Evolutionary conservation across 257 asterid species (phyloP), one percentile per base, ranked within the genome.

Genomic region (Prunella vulgaris): DNA sequence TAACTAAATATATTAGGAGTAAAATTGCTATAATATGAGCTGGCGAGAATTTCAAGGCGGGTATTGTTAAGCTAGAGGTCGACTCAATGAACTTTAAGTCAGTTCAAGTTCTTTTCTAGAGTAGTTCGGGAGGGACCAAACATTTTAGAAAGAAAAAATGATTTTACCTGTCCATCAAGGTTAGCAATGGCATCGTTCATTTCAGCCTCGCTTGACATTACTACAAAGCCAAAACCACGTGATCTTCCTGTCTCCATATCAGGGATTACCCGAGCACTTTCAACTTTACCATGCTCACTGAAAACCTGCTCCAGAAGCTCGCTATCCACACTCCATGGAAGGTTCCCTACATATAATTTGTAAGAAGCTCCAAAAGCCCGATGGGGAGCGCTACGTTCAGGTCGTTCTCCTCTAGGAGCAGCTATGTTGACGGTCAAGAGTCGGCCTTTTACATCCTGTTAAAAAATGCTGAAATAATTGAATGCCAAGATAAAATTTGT

Each of bases 191-290:
- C 97, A 52, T 84, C 90, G 12, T 88, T 91, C 90, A 86, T 82
- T 79, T 94, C 99, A 21, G 89, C 59, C 75, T 85, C 90, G 28
- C 77, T 82, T 5, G 96, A 79, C 99, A 94, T 91, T 5, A 69
- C 83, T 52, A 94, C 93, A 70, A 94, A 94, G 46, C 99, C 99
- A 79, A 94, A 94, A 44, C 99, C 99, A 51, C 97, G 88, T 1
- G 99, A 94, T 20, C 97, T 73, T 21, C 97, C 96, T 14, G 87
- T 76, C 10, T 94, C 97, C 74, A 90, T 84, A 66, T 91, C 97
- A 17, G 70, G 77, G 63, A 91, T 82, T 37, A 94, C 96, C 17
- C 89, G 78, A 33, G 99, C 95, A 73, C 70, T 84, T 14, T 79
- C 76, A 25, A 94, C 99, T 82, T 83, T 88, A 7, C 98, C 99